Percentiles rank a stretch among this genome's conserved stretches.
Evolutionary conservation across 2,329 filamentous ascomycete genomes (phyloP).

Genomic region (Neoarthrinium moseri): DNA sequence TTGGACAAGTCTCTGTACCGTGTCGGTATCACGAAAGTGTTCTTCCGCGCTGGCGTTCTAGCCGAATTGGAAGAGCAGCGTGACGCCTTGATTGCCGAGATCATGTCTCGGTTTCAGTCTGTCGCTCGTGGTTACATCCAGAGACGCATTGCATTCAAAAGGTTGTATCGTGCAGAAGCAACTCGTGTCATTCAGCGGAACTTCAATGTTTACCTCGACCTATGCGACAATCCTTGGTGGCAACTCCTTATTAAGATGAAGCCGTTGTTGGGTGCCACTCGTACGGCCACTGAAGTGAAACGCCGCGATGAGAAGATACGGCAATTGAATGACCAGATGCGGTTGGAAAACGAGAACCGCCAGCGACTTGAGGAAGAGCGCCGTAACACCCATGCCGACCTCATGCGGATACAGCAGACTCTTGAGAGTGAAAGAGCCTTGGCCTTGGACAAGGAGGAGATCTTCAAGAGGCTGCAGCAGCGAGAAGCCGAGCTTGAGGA

Average conservation of each 20-base stretch:
- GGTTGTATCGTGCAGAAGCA: slow-evolving; percentile 90
- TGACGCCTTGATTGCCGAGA: slow-evolving; percentile 87
- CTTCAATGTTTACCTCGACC: slow-evolving; percentile 85
- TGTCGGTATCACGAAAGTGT: slow-evolving; percentile 94
- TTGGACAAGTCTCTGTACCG: slow-evolving; percentile 86
- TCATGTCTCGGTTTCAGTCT: slow-evolving; percentile 92
- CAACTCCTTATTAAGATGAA: slow-evolving; percentile 92
- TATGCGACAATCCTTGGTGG: slow-evolving; percentile 97
- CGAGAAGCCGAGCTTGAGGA: slow-evolving; percentile 92
- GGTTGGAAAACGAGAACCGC: slow-evolving; percentile 69
- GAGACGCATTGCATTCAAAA: slow-evolving; percentile 85
- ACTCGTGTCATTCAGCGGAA: slow-evolving; percentile 94
- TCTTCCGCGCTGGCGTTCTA: slow-evolving; percentile 93
- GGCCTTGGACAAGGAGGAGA: slow-evolving; percentile 96
- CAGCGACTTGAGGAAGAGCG: slow-evolving; percentile 88
- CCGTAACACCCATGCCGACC: slow-evolving; percentile 80
- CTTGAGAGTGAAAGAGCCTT: slow-evolving; percentile 95
- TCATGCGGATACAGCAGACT: slow-evolving; percentile 87
- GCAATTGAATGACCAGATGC: slow-evolving; percentile 80
- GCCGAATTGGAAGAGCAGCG: slow-evolving; percentile 96
- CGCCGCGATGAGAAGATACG: slow-evolving; percentile 92
- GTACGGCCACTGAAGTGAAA: slow-evolving; percentile 91
- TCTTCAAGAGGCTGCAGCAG: slow-evolving; percentile 91
- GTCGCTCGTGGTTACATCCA: slow-evolving; percentile 88
- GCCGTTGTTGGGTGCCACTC: slow-evolving; percentile 85